Conservation (phyloP, 2,329 filamentous ascomycete species). For the Aureobasidium lini region DNA sequence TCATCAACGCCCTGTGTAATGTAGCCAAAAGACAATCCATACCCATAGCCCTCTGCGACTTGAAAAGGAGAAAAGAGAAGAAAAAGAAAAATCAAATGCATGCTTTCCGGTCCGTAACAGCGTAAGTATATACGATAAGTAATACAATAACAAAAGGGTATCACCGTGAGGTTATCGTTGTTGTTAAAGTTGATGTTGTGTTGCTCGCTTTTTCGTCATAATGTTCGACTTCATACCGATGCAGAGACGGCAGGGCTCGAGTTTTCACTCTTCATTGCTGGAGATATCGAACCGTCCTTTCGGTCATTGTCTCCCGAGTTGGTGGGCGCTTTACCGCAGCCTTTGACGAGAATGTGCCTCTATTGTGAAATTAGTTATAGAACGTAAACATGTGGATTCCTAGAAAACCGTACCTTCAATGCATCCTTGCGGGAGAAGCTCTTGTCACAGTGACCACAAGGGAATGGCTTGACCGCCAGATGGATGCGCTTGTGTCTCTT, state of each 20-base stretch:
- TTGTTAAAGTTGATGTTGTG: background rate
- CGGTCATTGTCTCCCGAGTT: conserved; percentile 28
- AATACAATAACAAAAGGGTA: conserved; percentile 17
- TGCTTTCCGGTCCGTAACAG: conserved; percentile 13
- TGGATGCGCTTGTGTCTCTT: conserved; percentile 96
- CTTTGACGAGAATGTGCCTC: conserved; percentile 62
- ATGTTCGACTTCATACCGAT: conserved; percentile 17
- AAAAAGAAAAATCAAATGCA: conserved; percentile 4
- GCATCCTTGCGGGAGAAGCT: conserved; percentile 96
- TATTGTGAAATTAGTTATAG: conserved; percentile 25
- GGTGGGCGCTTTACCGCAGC: conserved; percentile 50
- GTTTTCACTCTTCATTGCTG: conserved; percentile 27
- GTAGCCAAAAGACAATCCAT: background rate
- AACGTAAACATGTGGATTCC: background rate
- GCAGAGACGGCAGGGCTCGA: conserved; percentile 25
- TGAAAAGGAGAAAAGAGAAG: background rate
- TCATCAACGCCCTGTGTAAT: conserved; percentile 2
- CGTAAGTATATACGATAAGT: conserved; percentile 14
- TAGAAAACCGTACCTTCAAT: conserved; percentile 64
- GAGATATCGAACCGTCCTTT: conserved; percentile 29
- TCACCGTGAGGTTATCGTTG: conserved; percentile 12
- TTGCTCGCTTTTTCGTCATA: background rate
- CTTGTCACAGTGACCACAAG: conserved; percentile 86
- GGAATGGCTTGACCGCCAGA: conserved; percentile 89
- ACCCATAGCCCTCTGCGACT: background rate